phyloP scores from a whole-genome alignment of 2,329 filamentous ascomycete genomes.

The Cladosporium halotolerans region DNA sequence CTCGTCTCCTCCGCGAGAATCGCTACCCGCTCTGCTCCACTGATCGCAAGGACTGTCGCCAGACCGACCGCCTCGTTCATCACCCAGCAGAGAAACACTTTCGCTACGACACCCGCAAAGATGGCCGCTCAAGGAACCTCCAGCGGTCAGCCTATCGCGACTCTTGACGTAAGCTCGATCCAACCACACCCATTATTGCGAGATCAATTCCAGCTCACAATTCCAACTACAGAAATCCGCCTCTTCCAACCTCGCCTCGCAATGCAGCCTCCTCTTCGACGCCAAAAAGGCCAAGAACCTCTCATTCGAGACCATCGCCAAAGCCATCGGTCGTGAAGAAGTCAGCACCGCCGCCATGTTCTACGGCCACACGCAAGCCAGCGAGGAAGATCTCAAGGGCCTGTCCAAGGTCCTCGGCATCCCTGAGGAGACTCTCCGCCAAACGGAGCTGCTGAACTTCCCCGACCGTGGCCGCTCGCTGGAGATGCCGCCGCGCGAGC shows the following conservation, averaged over 20 bases:
- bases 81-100: conserved; percentile 12
- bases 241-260: conserved; percentile 61
- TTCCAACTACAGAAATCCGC: conserved; percentile 52
- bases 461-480: conserved; percentile 74
- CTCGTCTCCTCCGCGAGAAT: conserved; percentile 11
- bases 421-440: conserved; percentile 46
- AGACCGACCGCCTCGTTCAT: conserved; percentile 8
- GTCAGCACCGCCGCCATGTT: conserved; percentile 83
- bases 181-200: not conserved
- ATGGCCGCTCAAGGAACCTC: conserved; percentile 18
- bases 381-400: conserved; percentile 60
- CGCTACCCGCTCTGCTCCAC: conserved; percentile 10
- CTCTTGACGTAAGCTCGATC: conserved; percentile 20
- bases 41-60: conserved; percentile 4
- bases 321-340: conserved; percentile 68
- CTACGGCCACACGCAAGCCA: conserved; percentile 77
- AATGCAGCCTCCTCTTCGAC: conserved; percentile 68
- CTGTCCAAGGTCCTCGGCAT: conserved; percentile 62
- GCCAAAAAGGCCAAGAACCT: conserved; percentile 72
- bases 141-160: conserved; percentile 28
- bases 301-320: conserved; percentile 71
- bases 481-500: conserved; percentile 79
- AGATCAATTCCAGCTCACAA: too few relatives aligned
- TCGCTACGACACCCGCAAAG: conserved; percentile 12
- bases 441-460: conserved; percentile 61